These are phyloP conservation scores for Colletotrichum aenigma DNA, from an alignment of 2,329 filamentous ascomycete genomes.

Conservation along the genomic window DNA sequence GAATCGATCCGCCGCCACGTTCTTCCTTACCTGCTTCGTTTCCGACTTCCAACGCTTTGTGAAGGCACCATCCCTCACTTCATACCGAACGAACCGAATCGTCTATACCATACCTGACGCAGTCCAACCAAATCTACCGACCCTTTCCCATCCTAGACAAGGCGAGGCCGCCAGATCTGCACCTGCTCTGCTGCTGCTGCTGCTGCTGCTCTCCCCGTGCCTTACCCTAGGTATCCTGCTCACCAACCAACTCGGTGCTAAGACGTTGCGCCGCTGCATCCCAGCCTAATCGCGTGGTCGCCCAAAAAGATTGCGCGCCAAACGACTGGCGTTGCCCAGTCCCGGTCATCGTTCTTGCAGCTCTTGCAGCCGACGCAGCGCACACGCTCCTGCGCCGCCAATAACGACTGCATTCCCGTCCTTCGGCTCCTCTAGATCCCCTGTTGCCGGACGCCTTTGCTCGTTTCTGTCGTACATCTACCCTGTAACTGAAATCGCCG, in stretches of 20 bases:
- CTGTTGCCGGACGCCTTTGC: neutral
- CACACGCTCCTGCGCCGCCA: slow-evolving; percentile 9
- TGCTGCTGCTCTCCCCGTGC: neutral
- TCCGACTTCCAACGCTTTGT: neutral
- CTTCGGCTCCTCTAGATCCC: slow-evolving; percentile 1
- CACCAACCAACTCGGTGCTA: neutral
- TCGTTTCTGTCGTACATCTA: neutral
- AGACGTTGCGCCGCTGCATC: slow-evolving; percentile 3
- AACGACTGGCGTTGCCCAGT: neutral
- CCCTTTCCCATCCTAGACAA: neutral
- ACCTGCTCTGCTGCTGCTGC: neutral
- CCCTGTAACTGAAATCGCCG: neutral
- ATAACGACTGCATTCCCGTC: slow-evolving; percentile 19
- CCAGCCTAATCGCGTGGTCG: slow-evolving; percentile 1
- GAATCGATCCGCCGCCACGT: slow-evolving; percentile 12
- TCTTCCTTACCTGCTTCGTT: neutral
- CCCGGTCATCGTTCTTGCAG: neutral
- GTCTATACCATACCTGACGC: neutral
- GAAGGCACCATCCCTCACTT: neutral
- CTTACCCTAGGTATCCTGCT: neutral
- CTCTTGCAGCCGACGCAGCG: slow-evolving; percentile 2
- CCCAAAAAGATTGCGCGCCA: slow-evolving; percentile 6
- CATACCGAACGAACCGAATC: neutral
- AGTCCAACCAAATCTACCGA: neutral
- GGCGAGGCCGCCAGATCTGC: neutral